These are phyloP conservation scores for Colletotrichum brevisporum DNA, from an alignment of 2,329 filamentous ascomycete genomes.

Conservation along the genomic window DNA sequence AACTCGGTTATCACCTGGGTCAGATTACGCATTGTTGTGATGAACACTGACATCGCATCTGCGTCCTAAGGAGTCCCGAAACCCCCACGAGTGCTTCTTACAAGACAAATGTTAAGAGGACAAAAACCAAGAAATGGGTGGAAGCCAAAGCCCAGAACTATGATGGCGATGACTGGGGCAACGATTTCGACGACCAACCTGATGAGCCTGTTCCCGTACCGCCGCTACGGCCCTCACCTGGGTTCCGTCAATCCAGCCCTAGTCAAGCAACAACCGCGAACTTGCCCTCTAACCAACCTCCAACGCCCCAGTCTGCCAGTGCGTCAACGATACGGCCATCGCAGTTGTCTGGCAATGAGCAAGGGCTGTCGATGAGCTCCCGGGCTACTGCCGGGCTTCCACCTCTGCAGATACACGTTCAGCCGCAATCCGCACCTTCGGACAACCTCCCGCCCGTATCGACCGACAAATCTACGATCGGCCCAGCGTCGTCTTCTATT, in stretches of 20 bases:
- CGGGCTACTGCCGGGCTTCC: conserved; percentile 48
- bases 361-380: conserved; percentile 41
- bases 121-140: conserved; percentile 95
- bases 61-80: conserved; percentile 36
- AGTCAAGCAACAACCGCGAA: conserved; percentile 50
- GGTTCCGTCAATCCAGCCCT: conserved; percentile 47
- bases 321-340: conserved; percentile 46
- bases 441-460: conserved; percentile 20
- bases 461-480: conserved; percentile 20
- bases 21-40: neutral
- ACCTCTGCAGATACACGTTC: conserved; percentile 50
- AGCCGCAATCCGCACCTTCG: conserved; percentile 33
- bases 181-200: conserved; percentile 69
- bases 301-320: conserved; percentile 41
- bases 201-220: conserved; percentile 57
- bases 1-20: neutral
- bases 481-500: conserved; percentile 29
- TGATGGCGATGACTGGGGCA: conserved; percentile 95
- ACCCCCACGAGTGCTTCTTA: conserved; percentile 62
- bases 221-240: conserved; percentile 40
- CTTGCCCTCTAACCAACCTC: conserved; percentile 42
- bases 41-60: conserved; percentile 4
- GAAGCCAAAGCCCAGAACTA: conserved; percentile 90
- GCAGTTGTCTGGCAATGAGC: conserved; percentile 22
- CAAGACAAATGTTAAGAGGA: conserved; percentile 87